A percentile compares a stretch with the other conserved stretches of the same genome.
These are phyloP conservation scores for Fusarium lyarnte DNA, from an alignment of 2,329 filamentous ascomycete genomes.

Conservation along the genomic window DNA sequence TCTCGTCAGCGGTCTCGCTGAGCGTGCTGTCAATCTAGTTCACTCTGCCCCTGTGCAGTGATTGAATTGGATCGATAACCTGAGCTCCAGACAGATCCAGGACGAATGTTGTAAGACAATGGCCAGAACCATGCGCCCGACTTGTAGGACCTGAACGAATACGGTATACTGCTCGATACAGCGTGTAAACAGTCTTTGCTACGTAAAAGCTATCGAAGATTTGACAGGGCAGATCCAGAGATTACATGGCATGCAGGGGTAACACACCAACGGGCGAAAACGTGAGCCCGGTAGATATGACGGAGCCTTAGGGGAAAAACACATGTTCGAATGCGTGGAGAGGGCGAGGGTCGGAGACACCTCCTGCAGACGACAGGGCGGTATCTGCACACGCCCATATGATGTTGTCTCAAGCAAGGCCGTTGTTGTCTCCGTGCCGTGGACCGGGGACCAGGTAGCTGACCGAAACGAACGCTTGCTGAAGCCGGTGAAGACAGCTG, in stretches of 20 bases:
- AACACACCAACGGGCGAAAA: neutral
- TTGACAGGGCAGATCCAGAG: neutral
- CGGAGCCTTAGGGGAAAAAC: rapidly evolving
- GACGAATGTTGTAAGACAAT: neutral
- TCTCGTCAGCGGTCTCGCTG: neutral
- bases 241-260: neutral
- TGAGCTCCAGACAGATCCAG: too few relatives aligned
- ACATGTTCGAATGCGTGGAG: neutral
- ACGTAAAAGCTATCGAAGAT: neutral
- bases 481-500: neutral
- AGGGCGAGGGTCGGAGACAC: neutral
- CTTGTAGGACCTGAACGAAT: neutral
- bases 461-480: neutral
- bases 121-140: neutral
- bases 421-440: neutral
- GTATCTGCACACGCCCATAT: neutral
- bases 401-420: neutral
- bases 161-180: neutral
- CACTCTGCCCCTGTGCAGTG: neutral
- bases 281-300: neutral
- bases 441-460: neutral
- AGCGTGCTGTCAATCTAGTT: neutral
- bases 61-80: neutral
- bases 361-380: neutral
- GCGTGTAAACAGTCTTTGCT: rapidly evolving